These are phyloP conservation scores for Stachybotrys echinatus DNA, from an alignment of 2,329 filamentous ascomycete species.

Conservation along the genomic window DNA sequence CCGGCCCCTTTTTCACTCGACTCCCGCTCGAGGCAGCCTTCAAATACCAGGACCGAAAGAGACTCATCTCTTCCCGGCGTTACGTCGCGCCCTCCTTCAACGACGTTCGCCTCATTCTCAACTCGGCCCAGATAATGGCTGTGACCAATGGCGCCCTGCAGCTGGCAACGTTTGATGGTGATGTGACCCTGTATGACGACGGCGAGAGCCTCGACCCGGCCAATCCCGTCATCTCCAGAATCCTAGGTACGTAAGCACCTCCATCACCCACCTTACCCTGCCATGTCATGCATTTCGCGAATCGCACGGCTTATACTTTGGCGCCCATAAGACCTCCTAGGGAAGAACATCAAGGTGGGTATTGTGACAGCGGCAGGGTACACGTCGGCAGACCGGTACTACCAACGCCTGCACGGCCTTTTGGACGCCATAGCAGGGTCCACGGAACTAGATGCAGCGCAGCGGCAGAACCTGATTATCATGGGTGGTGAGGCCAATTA, in stretches of 20 bases:
- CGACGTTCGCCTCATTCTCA: conserved; percentile 86
- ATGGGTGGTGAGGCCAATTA: conserved; percentile 97
- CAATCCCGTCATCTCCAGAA: conserved; percentile 69
- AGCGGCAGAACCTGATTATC: conserved; percentile 77
- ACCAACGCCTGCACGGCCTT: conserved; percentile 78
- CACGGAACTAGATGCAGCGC: conserved; percentile 51
- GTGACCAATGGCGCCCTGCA: conserved; percentile 74
- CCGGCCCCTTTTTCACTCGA: conserved; percentile 90
- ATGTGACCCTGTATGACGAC: conserved; percentile 93
- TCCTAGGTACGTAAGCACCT: conserved; percentile 36
- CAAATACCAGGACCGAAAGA: conserved; percentile 77
- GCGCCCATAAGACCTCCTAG: conserved; percentile 55
- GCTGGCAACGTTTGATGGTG: conserved; percentile 93
- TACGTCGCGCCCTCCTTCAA: conserved; percentile 98
- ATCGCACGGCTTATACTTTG: neutral
- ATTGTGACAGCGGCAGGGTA: conserved; percentile 98
- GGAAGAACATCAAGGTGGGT: conserved; percentile 75
- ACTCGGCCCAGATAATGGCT: conserved; percentile 91
- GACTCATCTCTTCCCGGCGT: conserved; percentile 82
- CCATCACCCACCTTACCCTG: neutral
- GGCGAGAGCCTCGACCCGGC: conserved; percentile 70
- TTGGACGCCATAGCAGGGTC: conserved; percentile 69
- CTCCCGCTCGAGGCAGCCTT: conserved; percentile 86
- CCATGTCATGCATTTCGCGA: neutral
- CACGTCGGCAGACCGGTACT: conserved; percentile 80